Conservation (phyloP, 352 stramenopile genomes). For the Pythium rishiriense region DNA sequence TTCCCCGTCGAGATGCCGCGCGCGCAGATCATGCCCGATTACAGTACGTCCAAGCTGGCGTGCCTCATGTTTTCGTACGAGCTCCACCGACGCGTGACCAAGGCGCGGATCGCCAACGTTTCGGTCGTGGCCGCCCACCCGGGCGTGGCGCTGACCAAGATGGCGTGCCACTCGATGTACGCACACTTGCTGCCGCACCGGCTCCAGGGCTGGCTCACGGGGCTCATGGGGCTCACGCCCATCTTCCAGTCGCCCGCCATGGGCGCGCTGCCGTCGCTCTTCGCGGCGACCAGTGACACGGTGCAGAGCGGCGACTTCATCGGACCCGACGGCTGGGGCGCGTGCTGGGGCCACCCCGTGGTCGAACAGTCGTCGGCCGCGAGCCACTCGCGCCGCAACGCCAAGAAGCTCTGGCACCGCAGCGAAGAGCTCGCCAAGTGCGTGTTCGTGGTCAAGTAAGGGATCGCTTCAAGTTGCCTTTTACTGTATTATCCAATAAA, state of each 20-base stretch:
- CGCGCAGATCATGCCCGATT: slow-evolving; percentile 28
- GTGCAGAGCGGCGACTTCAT: slow-evolving; percentile 35
- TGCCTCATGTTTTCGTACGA: slow-evolving; percentile 34
- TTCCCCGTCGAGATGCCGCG: neutral
- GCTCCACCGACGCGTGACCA: slow-evolving; percentile 25
- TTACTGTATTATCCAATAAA: slow-evolving; percentile 3
- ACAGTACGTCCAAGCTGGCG: slow-evolving; percentile 39
- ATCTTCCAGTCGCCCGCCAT: slow-evolving; percentile 30
- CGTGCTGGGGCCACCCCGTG: slow-evolving; percentile 23
- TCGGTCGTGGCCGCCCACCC: slow-evolving; percentile 28
- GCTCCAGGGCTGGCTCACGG: slow-evolving; percentile 24
- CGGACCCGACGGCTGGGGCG: slow-evolving; percentile 38
- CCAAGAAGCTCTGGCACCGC: slow-evolving; percentile 20
- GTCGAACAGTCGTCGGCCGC: slow-evolving; percentile 16
- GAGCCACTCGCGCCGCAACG: slow-evolving; percentile 20
- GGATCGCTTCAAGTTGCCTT: neutral
- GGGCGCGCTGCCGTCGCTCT: slow-evolving; percentile 32
- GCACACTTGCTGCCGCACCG: slow-evolving; percentile 22
- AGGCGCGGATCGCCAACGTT: slow-evolving; percentile 20
- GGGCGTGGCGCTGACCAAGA: slow-evolving; percentile 44
- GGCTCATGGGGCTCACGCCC: slow-evolving; percentile 27
- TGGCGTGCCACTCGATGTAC: slow-evolving; percentile 46
- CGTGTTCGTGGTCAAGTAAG: slow-evolving; percentile 15
- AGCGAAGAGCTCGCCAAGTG: slow-evolving; percentile 24
- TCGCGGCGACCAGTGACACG: slow-evolving; percentile 17